A percentile compares a stretch with the other conserved stretches of the same genome.
phyloP scores from a whole-genome alignment of 2,329 filamentous ascomycete genomes.

The Aspergillus cejpii region DNA sequence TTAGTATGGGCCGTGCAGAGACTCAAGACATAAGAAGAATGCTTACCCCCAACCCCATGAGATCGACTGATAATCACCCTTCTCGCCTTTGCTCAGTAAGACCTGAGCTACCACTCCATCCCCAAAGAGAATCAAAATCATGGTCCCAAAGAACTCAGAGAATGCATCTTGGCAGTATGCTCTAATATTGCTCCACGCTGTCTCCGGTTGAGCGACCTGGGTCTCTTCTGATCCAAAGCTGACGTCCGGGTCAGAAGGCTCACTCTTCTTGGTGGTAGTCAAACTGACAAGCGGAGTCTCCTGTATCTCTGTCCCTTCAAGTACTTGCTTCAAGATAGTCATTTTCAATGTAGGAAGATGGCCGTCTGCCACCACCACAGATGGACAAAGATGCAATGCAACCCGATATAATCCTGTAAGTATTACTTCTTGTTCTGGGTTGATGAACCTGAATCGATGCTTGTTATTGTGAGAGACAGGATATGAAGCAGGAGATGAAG shows the following conservation, averaged over 20 bases:
- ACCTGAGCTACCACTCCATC: constrained; percentile 67
- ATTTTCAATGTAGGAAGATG: background rate
- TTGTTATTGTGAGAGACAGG: no score
- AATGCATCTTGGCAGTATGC: constrained; percentile 52
- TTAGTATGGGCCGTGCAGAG: background rate
- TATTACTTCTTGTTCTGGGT: no score
- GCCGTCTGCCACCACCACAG: background rate
- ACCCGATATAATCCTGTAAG: no score
- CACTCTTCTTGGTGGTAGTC: constrained; percentile 14
- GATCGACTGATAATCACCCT: constrained; percentile 48
- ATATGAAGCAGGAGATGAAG: no score
- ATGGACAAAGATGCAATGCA: background rate
- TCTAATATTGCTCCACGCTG: constrained; percentile 50
- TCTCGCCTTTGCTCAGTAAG: constrained; percentile 47
- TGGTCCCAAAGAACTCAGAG: constrained; percentile 62
- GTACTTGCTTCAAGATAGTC: constrained; percentile 1
- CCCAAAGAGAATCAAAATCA: constrained; percentile 63
- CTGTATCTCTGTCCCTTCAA: constrained; percentile 8
- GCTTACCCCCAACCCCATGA: constrained; percentile 46
- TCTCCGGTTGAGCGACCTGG: constrained; percentile 18
- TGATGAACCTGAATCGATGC: no score
- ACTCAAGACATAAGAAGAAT: constrained; percentile 7
- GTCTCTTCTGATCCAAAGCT: constrained; percentile 6
- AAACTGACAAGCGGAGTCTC: constrained; percentile 17
- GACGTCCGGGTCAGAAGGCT: constrained; percentile 14